Evolutionary conservation across 768 basidiomycete genomes (phyloP).

Genomic region (Cystofilobasidium bisporidii): DNA sequence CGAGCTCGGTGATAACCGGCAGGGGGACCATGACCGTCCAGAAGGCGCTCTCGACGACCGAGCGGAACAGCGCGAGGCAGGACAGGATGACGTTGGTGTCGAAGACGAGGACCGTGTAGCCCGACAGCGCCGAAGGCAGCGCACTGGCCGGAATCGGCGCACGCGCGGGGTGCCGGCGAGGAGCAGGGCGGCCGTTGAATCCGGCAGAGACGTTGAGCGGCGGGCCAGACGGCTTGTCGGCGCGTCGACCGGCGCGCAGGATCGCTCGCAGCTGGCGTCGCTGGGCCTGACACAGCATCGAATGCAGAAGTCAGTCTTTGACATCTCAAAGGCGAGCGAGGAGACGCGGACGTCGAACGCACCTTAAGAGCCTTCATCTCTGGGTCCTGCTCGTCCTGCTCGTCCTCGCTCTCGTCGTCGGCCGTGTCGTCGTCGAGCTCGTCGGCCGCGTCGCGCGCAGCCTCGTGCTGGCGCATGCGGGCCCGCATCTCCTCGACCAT

Average conservation of each 20-base stretch:
- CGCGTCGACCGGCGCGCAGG: background rate
- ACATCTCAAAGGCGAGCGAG: too few relatives aligned
- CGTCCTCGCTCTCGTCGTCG: constrained; percentile 39
- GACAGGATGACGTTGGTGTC: constrained; percentile 93
- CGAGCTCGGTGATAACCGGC: constrained; percentile 83
- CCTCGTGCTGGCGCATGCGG: constrained; percentile 40
- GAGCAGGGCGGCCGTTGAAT: background rate
- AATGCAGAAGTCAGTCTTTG: too few relatives aligned
- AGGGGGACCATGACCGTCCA: constrained; percentile 90
- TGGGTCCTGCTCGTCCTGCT: constrained; percentile 45
- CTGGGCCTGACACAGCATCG: constrained; percentile 8
- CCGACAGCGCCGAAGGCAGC: constrained; percentile 52
- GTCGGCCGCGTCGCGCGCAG: constrained; percentile 34
- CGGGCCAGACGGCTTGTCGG: background rate
- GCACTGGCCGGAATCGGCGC: background rate
- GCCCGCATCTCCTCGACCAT: constrained; percentile 5
- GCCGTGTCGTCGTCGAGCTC: constrained; percentile 34
- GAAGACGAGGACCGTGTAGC: constrained; percentile 80
- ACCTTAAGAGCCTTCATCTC: constrained; percentile 70
- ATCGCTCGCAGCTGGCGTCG: constrained; percentile 18
- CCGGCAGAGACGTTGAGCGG: too few relatives aligned
- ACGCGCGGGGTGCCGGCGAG: background rate
- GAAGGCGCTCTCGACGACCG: constrained; percentile 63
- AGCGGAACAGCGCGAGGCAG: constrained; percentile 60
- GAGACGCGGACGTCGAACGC: constrained; percentile 25